Percentiles rank a stretch among this genome's conserved stretches.
Evolutionary conservation across 176 grass and related monocot species (phyloP).

Genomic region (Lolium perenne): DNA sequence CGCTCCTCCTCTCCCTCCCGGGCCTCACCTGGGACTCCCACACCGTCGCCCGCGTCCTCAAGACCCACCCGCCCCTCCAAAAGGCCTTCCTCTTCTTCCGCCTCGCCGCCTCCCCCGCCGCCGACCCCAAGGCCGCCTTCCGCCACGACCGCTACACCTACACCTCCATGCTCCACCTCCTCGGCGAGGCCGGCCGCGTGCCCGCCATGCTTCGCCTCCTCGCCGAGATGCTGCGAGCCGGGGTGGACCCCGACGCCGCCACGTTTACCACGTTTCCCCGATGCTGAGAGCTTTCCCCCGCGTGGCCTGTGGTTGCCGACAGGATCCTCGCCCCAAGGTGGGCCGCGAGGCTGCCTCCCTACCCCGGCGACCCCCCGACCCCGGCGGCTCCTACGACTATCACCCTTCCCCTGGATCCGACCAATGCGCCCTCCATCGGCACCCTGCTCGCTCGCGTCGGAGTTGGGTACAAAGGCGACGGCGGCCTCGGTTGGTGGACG

Average conservation of each 20-base stretch:
- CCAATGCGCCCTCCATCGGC: too few species aligned
- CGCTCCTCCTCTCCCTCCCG: slow-evolving; percentile 56
- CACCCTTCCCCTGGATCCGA: too few species aligned
- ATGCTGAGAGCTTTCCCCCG: too few species aligned
- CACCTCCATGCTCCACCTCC: slow-evolving; percentile 78
- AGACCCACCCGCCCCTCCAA: slow-evolving; percentile 73
- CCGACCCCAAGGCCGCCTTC: slow-evolving; percentile 30
- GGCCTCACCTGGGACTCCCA: slow-evolving; percentile 73
- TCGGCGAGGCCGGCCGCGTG: slow-evolving; percentile 67
- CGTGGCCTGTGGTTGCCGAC: too few species aligned
- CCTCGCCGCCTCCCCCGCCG: too few species aligned
- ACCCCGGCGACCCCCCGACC: too few species aligned
- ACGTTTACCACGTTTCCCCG: slow-evolving; percentile 68
- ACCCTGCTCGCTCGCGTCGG: too few species aligned
- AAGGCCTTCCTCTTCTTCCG: slow-evolving; percentile 82
- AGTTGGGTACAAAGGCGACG: too few species aligned
- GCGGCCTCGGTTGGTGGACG: too few species aligned
- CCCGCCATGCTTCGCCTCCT: slow-evolving; percentile 65
- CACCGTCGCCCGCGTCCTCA: slow-evolving; percentile 74
- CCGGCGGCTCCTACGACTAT: too few species aligned
- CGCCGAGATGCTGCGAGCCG: slow-evolving; percentile 56
- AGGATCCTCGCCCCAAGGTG: too few species aligned
- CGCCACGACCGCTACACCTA: slow-evolving; percentile 86
- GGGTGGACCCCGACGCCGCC: slow-evolving; percentile 61
- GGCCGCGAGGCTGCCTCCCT: too few species aligned